A percentile compares a stretch with the other conserved stretches of the same genome.
Evolutionary conservation across 179 eudicot genomes (phyloP).

Genomic region (Heliamphora pulchella): DNA sequence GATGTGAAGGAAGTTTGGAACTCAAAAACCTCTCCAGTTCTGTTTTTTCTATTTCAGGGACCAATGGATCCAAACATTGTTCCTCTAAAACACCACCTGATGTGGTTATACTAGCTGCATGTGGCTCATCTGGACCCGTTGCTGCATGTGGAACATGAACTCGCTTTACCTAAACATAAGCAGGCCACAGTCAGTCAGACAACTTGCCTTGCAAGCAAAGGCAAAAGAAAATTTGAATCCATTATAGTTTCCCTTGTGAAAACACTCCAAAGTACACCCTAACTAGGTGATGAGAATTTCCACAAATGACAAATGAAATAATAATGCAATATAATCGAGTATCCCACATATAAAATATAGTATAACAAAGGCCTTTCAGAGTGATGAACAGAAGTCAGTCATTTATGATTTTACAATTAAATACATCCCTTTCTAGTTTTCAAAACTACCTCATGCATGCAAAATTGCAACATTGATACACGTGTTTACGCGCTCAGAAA

Average conservation of each 20-base stretch:
- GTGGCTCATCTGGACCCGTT: constrained; percentile 98
- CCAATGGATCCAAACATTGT: constrained; percentile 48
- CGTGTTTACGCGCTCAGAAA: not conserved
- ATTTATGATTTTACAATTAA: not conserved
- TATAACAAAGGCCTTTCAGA: not conserved
- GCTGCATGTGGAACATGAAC: constrained; percentile 52
- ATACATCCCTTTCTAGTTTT: constrained; percentile 1
- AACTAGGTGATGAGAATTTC: constrained; percentile 7
- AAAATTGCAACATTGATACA: not conserved
- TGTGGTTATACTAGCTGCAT: constrained; percentile 79
- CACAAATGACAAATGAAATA: not conserved
- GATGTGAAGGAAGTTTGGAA: constrained; percentile 81
- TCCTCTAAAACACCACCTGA: constrained; percentile 73
- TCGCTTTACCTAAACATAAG: constrained; percentile 40
- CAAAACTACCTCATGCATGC: not conserved
- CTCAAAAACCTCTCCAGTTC: constrained; percentile 56
- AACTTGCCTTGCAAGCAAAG: constrained; percentile 5
- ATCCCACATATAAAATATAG: not conserved
- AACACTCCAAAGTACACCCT: not conserved
- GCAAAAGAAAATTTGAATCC: not conserved
- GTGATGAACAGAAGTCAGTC: not conserved
- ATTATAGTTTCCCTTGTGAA: not conserved
- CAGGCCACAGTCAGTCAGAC: not conserved
- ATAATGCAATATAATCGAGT: not conserved
- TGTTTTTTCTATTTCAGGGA: constrained; percentile 39